Conservation (phyloP, 805 yeast species). For the Metschnikowia koreensis region DNA sequence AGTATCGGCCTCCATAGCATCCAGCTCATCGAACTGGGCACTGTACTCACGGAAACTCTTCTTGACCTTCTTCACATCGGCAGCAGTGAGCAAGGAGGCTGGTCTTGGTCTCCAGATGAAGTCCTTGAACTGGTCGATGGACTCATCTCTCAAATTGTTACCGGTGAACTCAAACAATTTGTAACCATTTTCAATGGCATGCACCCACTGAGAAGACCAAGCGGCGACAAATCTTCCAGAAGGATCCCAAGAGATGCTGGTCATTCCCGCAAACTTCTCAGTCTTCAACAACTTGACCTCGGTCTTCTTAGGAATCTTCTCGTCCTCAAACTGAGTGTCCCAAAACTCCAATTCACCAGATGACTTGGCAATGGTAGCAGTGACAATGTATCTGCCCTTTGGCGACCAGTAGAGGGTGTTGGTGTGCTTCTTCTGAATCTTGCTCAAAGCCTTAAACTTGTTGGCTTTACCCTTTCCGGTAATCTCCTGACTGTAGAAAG, state of each 20-base stretch:
- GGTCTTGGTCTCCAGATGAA: constrained; percentile 99
- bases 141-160: constrained; percentile 67
- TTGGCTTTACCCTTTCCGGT: constrained; percentile 48
- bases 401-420: constrained; percentile 88
- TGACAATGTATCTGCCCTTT: constrained; percentile 77
- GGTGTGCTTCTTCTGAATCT: constrained; percentile 58
- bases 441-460: constrained; percentile 59
- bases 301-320: constrained; percentile 46
- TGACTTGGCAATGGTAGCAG: constrained; percentile 47
- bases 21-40: constrained; percentile 90
- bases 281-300: constrained; percentile 56
- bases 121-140: constrained; percentile 78
- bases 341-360: constrained; percentile 77
- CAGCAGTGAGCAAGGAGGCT: constrained; percentile 64
- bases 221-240: constrained; percentile 88
- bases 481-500: constrained; percentile 80
- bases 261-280: constrained; percentile 71
- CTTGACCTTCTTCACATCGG: constrained; percentile 84
- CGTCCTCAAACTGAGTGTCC: constrained; percentile 83
- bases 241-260: constrained; percentile 91
- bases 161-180: constrained; percentile 86
- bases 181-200: constrained; percentile 86
- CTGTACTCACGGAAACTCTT: constrained; percentile 86
- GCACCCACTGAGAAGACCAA: constrained; percentile 85
- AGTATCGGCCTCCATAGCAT: constrained; percentile 92